Conservation (phyloP, 441 rosid genomes). For the Manihot esculenta region DNA sequence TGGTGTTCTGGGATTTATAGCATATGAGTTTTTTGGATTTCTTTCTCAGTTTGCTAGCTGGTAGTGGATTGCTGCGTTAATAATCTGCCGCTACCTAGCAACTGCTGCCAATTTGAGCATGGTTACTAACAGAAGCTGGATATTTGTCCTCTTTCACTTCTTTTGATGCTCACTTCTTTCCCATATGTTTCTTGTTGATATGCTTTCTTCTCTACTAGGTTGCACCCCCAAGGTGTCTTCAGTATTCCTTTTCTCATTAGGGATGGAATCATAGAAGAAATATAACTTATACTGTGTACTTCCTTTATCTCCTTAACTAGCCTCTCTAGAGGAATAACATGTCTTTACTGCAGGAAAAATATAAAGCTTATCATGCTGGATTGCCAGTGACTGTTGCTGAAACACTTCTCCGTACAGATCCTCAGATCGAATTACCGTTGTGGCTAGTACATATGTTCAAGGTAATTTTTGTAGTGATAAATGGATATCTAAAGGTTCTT, state of each 20-base stretch:
- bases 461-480: slow-evolving; percentile 44
- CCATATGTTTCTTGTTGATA: background rate
- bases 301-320: background rate
- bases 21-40: background rate
- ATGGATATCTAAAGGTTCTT: background rate
- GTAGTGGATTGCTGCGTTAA: background rate
- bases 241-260: no score
- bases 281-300: background rate
- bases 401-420: slow-evolving; percentile 81
- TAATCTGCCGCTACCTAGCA: background rate
- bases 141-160: background rate
- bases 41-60: background rate
- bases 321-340: slow-evolving; percentile 15
- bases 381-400: slow-evolving; percentile 85
- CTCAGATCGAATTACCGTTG: slow-evolving; percentile 84
- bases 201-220: background rate
- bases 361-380: slow-evolving; percentile 67
- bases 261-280: no score
- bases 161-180: background rate
- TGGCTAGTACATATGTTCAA: slow-evolving; percentile 97
- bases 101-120: background rate
- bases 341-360: slow-evolving; percentile 63
- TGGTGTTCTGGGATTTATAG: background rate
- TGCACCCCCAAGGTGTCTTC: no score
- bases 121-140: background rate